Percentiles rank a stretch among this genome's conserved stretches.
These are phyloP conservation scores for Auriscalpium orientale DNA, from an alignment of 768 basidiomycete species.

Conservation along the genomic window DNA sequence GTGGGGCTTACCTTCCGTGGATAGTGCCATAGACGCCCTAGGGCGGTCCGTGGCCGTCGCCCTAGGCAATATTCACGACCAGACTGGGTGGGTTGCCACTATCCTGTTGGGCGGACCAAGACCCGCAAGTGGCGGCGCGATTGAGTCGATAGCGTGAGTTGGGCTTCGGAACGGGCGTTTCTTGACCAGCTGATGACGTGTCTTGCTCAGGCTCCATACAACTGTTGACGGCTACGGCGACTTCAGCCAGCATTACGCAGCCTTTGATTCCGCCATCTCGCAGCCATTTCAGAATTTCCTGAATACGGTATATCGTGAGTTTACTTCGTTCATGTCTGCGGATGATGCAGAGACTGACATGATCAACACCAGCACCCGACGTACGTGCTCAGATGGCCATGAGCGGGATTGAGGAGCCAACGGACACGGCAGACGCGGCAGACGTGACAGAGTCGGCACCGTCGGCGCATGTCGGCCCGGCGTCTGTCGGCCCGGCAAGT, in stretches of 20 bases:
- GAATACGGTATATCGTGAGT: neutral
- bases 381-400: too few relatives aligned
- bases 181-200: neutral
- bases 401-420: too few relatives aligned
- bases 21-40: neutral
- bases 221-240: neutral
- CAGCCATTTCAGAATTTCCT: neutral
- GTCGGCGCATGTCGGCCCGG: too few relatives aligned
- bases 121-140: neutral
- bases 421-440: too few relatives aligned
- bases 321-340: too few relatives aligned
- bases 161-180: neutral
- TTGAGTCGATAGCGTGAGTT: neutral
- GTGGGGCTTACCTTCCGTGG: neutral
- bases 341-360: too few relatives aligned
- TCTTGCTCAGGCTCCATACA: neutral
- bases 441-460: too few relatives aligned
- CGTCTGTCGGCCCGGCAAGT: too few relatives aligned
- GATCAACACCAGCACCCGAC: too few relatives aligned
- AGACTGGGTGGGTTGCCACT: neutral
- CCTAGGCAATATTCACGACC: neutral
- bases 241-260: neutral
- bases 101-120: neutral
- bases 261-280: neutral
- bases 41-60: neutral